phyloP scores from a whole-genome alignment of 176 grass and related monocot genomes.

The Pharus latifolius region DNA sequence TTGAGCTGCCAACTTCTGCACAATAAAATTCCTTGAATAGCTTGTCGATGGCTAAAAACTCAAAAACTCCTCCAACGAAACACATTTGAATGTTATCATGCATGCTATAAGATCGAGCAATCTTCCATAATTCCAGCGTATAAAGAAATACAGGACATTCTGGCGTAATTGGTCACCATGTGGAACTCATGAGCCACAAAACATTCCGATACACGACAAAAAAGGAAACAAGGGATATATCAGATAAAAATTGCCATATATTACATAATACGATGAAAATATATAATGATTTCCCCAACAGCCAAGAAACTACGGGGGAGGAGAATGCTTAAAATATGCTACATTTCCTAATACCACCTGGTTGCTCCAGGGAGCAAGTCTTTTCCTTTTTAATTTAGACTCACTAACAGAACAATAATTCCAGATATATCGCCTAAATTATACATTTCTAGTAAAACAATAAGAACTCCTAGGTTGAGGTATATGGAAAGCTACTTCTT shows the following conservation, averaged over 20 bases:
- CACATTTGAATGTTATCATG: too few species aligned
- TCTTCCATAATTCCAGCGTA: too few species aligned
- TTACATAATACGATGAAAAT: neutral
- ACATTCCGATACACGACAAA: too few species aligned
- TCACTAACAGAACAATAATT: neutral
- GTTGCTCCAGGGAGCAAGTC: neutral
- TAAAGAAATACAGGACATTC: too few species aligned
- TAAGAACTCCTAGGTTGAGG: neutral
- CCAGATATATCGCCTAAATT: conserved; percentile 20
- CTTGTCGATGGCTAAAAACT: too few species aligned
- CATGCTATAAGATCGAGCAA: too few species aligned
- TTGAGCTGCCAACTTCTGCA: too few species aligned
- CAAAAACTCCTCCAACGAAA: too few species aligned
- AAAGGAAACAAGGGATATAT: too few species aligned
- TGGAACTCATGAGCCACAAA: too few species aligned
- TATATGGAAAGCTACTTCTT: neutral
- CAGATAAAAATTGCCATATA: neutral
- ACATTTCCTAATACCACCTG: neutral
- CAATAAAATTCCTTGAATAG: too few species aligned
- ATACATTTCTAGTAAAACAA: conserved; percentile 24
- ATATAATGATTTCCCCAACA: neutral
- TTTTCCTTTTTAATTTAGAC: neutral
- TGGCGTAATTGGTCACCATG: too few species aligned
- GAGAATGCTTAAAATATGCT: neutral
- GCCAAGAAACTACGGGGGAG: neutral